Evolutionary conservation across 306 rosid species (phyloP).

Genomic region (barrel medic (Medicago truncatula)): DNA sequence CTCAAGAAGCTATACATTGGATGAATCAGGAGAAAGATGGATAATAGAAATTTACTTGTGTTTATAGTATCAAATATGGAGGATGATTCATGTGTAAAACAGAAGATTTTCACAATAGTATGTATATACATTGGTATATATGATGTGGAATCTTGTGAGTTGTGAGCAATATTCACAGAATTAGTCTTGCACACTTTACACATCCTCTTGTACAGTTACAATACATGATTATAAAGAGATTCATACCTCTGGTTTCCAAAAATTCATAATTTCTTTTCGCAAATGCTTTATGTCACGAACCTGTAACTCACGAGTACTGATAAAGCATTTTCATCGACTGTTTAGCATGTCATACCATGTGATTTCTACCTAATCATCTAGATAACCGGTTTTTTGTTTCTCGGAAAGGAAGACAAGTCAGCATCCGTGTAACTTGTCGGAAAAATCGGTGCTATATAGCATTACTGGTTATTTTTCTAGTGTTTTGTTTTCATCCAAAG

Average conservation of each 20-base stretch:
- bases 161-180: slow-evolving; percentile 30
- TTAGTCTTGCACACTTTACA: slow-evolving; percentile 33
- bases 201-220: slow-evolving; percentile 49
- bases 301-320: no score
- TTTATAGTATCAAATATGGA: background rate
- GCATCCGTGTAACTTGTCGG: no score
- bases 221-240: slow-evolving; percentile 37
- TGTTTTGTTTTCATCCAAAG: background rate
- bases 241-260: slow-evolving; percentile 38
- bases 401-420: no score
- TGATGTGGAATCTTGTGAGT: slow-evolving; percentile 39
- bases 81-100: slow-evolving; percentile 32
- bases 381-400: no score
- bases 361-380: no score
- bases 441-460: no score
- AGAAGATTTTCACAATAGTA: slow-evolving; percentile 26
- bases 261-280: background rate
- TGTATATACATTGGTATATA: slow-evolving; percentile 33
- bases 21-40: slow-evolving; percentile 19
- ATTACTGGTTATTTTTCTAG: background rate
- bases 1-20: slow-evolving; percentile 27
- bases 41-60: slow-evolving; percentile 10
- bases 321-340: no score
- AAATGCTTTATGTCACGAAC: no score
- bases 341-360: no score